Base-by-base conservation (phyloP, 306 rosid genomes). In the Boehmeria nivea region DNA sequence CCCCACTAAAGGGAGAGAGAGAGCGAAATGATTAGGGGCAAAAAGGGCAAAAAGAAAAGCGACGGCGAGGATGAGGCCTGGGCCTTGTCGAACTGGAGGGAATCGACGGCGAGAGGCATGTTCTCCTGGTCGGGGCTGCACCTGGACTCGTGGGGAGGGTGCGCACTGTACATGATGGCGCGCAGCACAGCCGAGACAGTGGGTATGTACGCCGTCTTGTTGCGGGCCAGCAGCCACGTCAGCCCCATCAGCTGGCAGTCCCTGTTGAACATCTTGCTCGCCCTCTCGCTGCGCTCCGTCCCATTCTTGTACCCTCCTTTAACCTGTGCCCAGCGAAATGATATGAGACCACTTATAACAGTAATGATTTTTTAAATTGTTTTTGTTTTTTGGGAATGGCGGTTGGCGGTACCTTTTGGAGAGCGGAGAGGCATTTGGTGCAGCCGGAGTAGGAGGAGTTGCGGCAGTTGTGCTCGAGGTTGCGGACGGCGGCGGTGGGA, bases 21-120 rank as follows among this genome's bases (percentile, higher is more conserved):
- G 2, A 58, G 23, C 15, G 65, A 46, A 28, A 73, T 17, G 67
- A 82, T 40, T 54, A 78, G 44, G 76, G 87, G 75, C 66, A 87
- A n/a, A 46, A 87, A 0, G 36, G 70, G 70, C 38, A 68, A 15
- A 2, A 26, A 7, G 4, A 67, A 68, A 27, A 53, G 20, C 6
- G 66, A 68, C 64, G 67, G 52, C 5, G 68, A 62, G 2, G 69
- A 64, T 54, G 69, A 36, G 15, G 83, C 77, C 11, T 60, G 36
- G 5, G 76, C 78, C 27, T 57, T 75, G 19, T 82, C 89, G 62
- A 91, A 77, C 78, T 87, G 93, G 6, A 84, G 61, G 0, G 99
- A 91, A 65, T 91, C 99, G 14, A 91, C 99, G 83, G 99, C 99
- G 56, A 91, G 73, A 0, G 99, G 99, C 96, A 91, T 84, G 89